These are phyloP conservation scores for Penicillium roqueforti DNA, from an alignment of 495 filamentous ascomycete species.

Conservation along the genomic window DNA sequence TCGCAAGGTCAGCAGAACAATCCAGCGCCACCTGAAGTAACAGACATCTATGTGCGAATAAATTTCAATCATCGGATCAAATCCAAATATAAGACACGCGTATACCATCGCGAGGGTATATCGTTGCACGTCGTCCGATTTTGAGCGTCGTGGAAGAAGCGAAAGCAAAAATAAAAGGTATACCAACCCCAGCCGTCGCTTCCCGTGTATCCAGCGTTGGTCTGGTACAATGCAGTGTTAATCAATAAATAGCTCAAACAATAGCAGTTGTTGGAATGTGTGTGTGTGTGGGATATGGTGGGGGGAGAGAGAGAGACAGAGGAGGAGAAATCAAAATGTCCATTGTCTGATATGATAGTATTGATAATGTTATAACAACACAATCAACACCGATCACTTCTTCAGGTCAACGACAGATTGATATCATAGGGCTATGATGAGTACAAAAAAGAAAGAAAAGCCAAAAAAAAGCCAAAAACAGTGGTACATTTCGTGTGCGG, in stretches of 20 bases:
- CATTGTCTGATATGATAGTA: slow-evolving; percentile 14
- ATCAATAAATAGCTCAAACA: neutral
- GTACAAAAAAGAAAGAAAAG: neutral
- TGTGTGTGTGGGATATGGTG: neutral
- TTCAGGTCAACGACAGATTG: neutral
- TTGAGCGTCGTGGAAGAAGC: neutral
- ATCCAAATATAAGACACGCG: neutral
- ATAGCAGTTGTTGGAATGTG: neutral
- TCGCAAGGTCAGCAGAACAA: neutral
- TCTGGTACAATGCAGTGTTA: slow-evolving; percentile 9
- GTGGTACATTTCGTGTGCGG: neutral
- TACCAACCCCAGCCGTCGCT: slow-evolving; percentile 14
- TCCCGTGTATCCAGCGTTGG: slow-evolving; percentile 16
- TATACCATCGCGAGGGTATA: neutral
- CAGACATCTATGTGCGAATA: neutral
- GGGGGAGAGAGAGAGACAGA: neutral
- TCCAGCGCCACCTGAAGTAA: neutral
- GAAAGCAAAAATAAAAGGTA: neutral
- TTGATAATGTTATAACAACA: slow-evolving; percentile 14
- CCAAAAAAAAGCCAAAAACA: no score
- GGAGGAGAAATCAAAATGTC: neutral
- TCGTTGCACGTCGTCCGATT: neutral
- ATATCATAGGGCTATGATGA: neutral
- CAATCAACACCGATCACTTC: slow-evolving; percentile 11
- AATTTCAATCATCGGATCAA: neutral